A percentile compares a stretch with the other conserved stretches of the same genome.
These are phyloP conservation scores for Phytopythium vexans DNA, from an alignment of 352 stramenopile genomes.

Conservation along the genomic window DNA sequence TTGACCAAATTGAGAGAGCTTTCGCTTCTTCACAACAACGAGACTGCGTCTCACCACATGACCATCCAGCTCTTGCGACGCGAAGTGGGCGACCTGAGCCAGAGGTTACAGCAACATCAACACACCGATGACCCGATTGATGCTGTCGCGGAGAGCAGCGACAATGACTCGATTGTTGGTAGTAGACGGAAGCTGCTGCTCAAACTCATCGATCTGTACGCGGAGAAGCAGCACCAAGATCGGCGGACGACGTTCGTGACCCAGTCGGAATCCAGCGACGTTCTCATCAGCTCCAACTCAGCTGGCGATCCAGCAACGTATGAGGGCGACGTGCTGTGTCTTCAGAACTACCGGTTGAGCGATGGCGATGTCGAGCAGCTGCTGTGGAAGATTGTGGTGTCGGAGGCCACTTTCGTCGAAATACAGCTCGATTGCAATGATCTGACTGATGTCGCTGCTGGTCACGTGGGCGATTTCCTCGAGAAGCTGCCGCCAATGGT, in stretches of 20 bases:
- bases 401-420: conserved; percentile 22
- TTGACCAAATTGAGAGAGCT: conserved; percentile 41
- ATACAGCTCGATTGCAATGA: conserved; percentile 35
- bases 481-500: conserved; percentile 22
- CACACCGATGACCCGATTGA: not conserved
- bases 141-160: not conserved
- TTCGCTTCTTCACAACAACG: conserved; percentile 24
- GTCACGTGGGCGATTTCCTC: conserved; percentile 38
- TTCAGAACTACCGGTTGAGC: conserved; percentile 26
- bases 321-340: too few relatives aligned
- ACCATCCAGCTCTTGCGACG: conserved; percentile 32
- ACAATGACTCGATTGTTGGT: not conserved
- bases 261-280: conserved; percentile 34
- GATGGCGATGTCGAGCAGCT: conserved; percentile 40
- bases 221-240: conserved; percentile 21
- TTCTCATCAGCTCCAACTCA: conserved; percentile 22
- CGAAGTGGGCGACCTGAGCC: conserved; percentile 34
- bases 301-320: conserved; percentile 9
- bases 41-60: conserved; percentile 26
- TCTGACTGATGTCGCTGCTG: conserved; percentile 34
- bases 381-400: conserved; percentile 40
- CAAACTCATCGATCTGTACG: conserved; percentile 39
- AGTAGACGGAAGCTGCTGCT: conserved; percentile 31
- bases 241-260: conserved; percentile 48
- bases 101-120: conserved; percentile 15